Conservation (phyloP, 2,329 filamentous ascomycete genomes). For the Acrocalymma vagum region DNA sequence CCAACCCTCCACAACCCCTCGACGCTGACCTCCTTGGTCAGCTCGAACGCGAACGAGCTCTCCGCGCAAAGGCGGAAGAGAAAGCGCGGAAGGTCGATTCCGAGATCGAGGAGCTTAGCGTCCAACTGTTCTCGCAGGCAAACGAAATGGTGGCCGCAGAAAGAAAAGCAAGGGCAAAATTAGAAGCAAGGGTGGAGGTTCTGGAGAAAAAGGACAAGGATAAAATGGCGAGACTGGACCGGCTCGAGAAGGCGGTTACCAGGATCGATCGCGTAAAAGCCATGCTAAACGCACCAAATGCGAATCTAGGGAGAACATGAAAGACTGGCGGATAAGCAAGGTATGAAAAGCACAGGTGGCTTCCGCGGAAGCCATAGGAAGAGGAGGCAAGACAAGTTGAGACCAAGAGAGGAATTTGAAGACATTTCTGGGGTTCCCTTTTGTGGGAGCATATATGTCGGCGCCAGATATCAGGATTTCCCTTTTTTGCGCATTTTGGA, state of each 20-base stretch:
- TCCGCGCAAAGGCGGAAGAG: constrained; percentile 74
- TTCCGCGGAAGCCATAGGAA: no score
- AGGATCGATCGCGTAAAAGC: constrained; percentile 75
- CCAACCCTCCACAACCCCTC: constrained; percentile 47
- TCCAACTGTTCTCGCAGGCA: constrained; percentile 79
- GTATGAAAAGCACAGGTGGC: no score
- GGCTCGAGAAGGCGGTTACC: constrained; percentile 74
- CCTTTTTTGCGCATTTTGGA: no score
- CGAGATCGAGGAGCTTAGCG: constrained; percentile 82
- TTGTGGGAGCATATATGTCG: no score
- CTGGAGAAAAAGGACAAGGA: constrained; percentile 76
- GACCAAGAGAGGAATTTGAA: no score
- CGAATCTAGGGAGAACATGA: no score
- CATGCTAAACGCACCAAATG: constrained; percentile 56
- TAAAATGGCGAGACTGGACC: constrained; percentile 73
- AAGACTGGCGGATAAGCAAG: no score
- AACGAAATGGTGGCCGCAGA: constrained; percentile 89
- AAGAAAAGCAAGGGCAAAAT: constrained; percentile 72
- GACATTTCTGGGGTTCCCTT: no score
- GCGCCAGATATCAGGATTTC: no score
- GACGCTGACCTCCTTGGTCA: constrained; percentile 66
- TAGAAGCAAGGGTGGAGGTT: constrained; percentile 74
- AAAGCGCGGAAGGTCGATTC: constrained; percentile 71
- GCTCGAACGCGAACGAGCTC: constrained; percentile 70
- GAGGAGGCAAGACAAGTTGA: no score